A percentile compares a stretch with the other conserved stretches of the same genome.
These are phyloP conservation scores for Hypomyces perniciosus DNA, from an alignment of 2,329 filamentous ascomycete genomes.

Conservation along the genomic window DNA sequence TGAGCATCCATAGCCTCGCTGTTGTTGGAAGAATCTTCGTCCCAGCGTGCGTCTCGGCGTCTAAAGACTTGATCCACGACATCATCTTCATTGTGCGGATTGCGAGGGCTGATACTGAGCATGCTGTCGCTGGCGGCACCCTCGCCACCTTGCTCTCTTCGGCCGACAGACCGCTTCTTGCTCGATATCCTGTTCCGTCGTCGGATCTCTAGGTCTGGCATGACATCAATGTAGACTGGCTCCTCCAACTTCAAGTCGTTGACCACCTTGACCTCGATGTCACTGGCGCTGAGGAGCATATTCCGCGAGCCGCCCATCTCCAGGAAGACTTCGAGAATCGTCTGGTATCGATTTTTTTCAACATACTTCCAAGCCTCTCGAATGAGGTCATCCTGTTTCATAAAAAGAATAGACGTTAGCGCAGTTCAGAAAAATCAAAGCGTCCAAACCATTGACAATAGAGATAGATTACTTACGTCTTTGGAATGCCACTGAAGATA, in stretches of 20 bases:
- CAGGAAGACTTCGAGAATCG: conserved; percentile 39
- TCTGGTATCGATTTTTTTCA: conserved; percentile 39
- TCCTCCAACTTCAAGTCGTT: conserved; percentile 36
- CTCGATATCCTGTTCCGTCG: conserved; percentile 37
- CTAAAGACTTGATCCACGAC: conserved; percentile 30
- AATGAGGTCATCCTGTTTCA: conserved; percentile 34
- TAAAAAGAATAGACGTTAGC: not conserved
- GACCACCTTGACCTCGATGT: conserved; percentile 46
- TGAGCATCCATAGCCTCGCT: conserved; percentile 24
- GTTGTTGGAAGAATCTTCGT: conserved; percentile 20
- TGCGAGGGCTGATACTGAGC: conserved; percentile 29
- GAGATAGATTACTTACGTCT: conserved; percentile 40
- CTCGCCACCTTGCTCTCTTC: conserved; percentile 20
- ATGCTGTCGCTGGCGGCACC: conserved; percentile 36
- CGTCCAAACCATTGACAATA: not conserved
- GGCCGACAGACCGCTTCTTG: conserved; percentile 22
- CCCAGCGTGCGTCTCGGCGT: conserved; percentile 20
- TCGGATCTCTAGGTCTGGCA: conserved; percentile 30
- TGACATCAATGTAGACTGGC: conserved; percentile 34
- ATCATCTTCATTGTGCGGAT: conserved; percentile 27
- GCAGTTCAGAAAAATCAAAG: not conserved
- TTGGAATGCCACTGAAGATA: conserved; percentile 41
- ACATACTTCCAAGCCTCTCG: conserved; percentile 34
- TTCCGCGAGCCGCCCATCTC: conserved; percentile 44
- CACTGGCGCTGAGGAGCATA: conserved; percentile 43